Conservation (phyloP, 768 basidiomycete genomes). For the Boletus speciosus region DNA sequence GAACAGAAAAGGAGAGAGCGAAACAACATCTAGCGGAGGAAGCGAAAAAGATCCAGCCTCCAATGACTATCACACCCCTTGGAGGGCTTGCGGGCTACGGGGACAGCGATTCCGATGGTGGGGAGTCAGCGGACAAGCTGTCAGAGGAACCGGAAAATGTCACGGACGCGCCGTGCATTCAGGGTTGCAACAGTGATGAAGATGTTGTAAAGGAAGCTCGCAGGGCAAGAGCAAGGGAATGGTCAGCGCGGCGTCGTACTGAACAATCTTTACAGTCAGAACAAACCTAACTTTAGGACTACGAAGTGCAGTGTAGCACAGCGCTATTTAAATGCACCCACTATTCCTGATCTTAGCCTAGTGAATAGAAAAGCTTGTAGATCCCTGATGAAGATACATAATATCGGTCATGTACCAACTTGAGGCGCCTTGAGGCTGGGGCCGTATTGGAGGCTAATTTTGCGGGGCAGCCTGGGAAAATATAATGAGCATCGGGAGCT, state of each 20-base stretch:
- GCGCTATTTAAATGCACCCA: too few species aligned
- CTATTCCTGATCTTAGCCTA: neutral
- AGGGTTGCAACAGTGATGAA: neutral
- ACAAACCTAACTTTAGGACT: neutral
- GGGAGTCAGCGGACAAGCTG: constrained; percentile 28
- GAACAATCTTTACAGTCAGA: constrained; percentile 11
- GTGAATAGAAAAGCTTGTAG: neutral
- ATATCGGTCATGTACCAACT: neutral
- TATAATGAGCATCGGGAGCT: neutral
- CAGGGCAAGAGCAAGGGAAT: constrained; percentile 54
- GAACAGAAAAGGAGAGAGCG: constrained; percentile 45
- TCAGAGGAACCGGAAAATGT: neutral
- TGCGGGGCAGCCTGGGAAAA: constrained; percentile 3
- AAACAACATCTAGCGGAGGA: constrained; percentile 28
- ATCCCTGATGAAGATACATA: neutral
- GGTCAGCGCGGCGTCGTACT: constrained; percentile 50
- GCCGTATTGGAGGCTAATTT: neutral
- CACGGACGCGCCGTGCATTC: neutral
- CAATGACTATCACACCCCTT: constrained; percentile 30
- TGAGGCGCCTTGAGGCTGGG: neutral
- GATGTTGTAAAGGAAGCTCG: constrained; percentile 42
- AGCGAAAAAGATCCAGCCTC: constrained; percentile 16
- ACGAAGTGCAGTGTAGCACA: neutral
- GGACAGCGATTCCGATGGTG: constrained; percentile 46
- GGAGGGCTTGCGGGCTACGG: constrained; percentile 59